Base-by-base conservation (phyloP, 2,329 filamentous ascomycete species). In the Colletotrichum gigasporum region DNA sequence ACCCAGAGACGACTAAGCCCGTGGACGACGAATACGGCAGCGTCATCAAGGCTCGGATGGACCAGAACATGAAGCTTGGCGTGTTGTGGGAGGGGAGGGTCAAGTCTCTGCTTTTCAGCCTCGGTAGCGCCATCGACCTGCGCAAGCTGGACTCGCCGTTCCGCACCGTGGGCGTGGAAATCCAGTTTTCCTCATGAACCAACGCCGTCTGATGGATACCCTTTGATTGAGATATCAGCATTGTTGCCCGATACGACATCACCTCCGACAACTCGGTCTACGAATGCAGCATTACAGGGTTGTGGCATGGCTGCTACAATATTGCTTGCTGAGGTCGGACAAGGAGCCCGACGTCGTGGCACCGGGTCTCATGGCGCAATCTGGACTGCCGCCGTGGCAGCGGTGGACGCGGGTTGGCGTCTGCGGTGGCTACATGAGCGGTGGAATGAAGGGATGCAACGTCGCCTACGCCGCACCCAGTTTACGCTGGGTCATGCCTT, bases 51-150 rank as follows among this genome's bases (percentile, higher is more conserved):
- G 91, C 94, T 44, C 87, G 92, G 51, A 83, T 98, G 54, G 94
- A 97, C 74, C 94, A 97, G 80, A 91, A 94, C 69, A 90, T 93
- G 80, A 90, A 90, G 68, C 88, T 97, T 56, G 92, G 94, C 1
- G 76, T 98, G 52, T 79, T 98, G 20, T 99, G 96, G 95, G 95
- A 98, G 76, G 94, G 95, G 2, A 86, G 94, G 57, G 87, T 96
- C 64, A 97, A 98, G 80, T 95, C 97, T 69, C 81, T 99, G 63
- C 84, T 99, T 61, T 96, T 98, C 75, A 97, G 93, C 71, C 84
- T 97, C 41, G 96, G 96, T 9, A 93, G 93, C 61, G 92, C 89
- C 52, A 88, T 99, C 58, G 94, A 97, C 74, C 83, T 96, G 72
- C 89, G 88, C 72, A 88, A 87, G 71, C 83, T 89, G 68, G 91